Base-by-base conservation (phyloP, 2,329 filamentous ascomycete species). In the Grosmannia clavigera region DNA sequence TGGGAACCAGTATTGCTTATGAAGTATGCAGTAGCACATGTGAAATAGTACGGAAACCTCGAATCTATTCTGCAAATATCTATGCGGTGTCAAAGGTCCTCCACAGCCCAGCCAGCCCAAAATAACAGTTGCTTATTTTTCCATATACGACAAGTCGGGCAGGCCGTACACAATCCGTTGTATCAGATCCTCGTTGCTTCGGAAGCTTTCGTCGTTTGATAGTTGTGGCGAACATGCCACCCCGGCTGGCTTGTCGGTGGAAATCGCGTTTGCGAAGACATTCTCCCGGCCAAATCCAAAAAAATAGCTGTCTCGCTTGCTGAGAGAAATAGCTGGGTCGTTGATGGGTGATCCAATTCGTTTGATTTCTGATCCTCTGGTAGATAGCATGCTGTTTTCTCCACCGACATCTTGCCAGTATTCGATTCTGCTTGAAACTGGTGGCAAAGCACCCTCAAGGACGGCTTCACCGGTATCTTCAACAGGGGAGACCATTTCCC, bases 401-500 rank as follows among this genome's bases (percentile, higher is more conserved):
- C 10, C 2, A 55, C 5, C 9, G 14, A 12, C 22, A 3, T 46
- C 38, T 29, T 46, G 38, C 38, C 29, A 33, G 3, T 5, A 0
- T 10, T 54, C 29, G n/a, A 6, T n/a, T 4, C 12, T 19, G 27
- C 29, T n/a, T 10, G 31, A 3, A 9, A n/a, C 29, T n/a, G 29
- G 16, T n/a, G 29, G 16, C 16, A 10, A 11, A 19, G 5, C 2
- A 14, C 11, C 12, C 14, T 3, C 22, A 31, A 29, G 38, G 3
- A 19, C 19, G 29, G 27, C 10, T 14, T 7, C 61, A 33, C 12
- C 31, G 5, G 43, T 14, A 2, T 27, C 22, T 22, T 52, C 3
- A 7, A 16, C 29, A 1, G 73, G 75, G 3, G 76, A 77, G 9
- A 84, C 73, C 81, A 84, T 84, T 62, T 84, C 81, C 2, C 81